phyloP scores from a whole-genome alignment of 116 monocot genomes.

The Zostera marina region DNA sequence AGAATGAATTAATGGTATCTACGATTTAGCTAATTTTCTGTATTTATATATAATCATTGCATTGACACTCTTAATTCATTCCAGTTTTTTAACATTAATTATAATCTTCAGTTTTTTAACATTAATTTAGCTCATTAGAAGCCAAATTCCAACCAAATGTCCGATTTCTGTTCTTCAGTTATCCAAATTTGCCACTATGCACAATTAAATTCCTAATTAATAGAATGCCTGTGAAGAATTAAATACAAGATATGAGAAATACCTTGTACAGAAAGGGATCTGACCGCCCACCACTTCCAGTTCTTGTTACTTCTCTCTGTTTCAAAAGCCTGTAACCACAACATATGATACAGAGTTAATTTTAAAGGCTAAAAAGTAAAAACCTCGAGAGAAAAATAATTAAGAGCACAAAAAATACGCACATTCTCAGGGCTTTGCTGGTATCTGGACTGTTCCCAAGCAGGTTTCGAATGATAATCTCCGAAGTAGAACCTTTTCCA shows the following conservation, averaged over 20 bases:
- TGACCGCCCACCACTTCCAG: constrained; percentile 27
- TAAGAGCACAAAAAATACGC: constrained; percentile 6
- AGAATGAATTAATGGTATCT: no score
- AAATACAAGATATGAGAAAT: neutral
- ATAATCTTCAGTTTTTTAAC: no score
- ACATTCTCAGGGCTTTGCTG: constrained; percentile 54
- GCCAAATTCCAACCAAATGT: no score
- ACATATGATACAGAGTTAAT: neutral
- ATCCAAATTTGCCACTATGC: no score
- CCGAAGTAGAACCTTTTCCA: constrained; percentile 14
- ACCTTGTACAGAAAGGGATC: constrained; percentile 39
- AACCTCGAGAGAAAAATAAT: neutral
- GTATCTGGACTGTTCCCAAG: constrained; percentile 43
- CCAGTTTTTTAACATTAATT: no score
- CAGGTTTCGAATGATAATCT: constrained; percentile 24
- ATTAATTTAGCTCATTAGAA: no score
- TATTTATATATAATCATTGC: no score
- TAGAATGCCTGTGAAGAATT: no score
- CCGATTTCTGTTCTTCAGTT: no score
- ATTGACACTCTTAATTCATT: no score
- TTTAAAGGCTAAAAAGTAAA: neutral
- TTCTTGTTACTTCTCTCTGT: constrained; percentile 30
- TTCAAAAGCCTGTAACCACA: constrained; percentile 32
- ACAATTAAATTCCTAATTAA: no score
- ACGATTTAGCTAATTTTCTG: no score